phyloP scores from a whole-genome alignment of 1,139 yeast species.

The Yamadazyma pseudoaaseri region DNA sequence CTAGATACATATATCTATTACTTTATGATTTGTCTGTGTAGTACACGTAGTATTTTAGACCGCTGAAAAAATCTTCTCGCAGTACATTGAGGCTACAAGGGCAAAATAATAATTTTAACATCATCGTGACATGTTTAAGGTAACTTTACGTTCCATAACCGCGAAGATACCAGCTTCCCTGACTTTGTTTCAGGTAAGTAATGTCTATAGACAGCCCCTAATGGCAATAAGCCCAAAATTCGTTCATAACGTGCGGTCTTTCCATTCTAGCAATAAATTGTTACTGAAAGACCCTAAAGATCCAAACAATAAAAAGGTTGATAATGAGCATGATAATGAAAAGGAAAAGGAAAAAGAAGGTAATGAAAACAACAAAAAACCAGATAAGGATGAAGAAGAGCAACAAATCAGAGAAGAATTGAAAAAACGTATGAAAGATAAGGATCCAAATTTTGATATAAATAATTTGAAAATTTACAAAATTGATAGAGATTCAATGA shows the following conservation, averaged over 20 bases:
- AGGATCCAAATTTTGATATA: constrained; percentile 29
- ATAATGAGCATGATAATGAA: constrained; percentile 2
- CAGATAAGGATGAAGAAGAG: constrained; percentile 16
- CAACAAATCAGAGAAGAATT: constrained; percentile 30
- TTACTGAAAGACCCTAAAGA: neutral
- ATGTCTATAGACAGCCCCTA: too few species aligned
- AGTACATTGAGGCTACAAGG: too few species aligned
- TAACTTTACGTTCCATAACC: constrained; percentile 1
- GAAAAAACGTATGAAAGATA: constrained; percentile 29
- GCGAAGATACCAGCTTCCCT: too few species aligned
- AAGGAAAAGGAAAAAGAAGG: constrained; percentile 10
- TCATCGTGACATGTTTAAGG: constrained; percentile 1
- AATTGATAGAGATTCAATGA: constrained; percentile 24
- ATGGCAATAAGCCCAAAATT: too few species aligned
- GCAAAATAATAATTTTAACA: neutral
- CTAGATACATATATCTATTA: neutral
- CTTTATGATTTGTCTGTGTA: neutral
- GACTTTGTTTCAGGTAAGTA: too few species aligned
- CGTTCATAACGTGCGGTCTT: too few species aligned
- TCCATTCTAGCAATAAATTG: neutral
- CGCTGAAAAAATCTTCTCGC: too few species aligned
- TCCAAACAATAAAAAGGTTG: neutral
- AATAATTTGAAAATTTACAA: constrained; percentile 33
- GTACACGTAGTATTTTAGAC: too few species aligned
- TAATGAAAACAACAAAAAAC: constrained; percentile 12